Base-by-base conservation (phyloP, 176 grass and related monocot species). In the Luzula sylvatica region DNA sequence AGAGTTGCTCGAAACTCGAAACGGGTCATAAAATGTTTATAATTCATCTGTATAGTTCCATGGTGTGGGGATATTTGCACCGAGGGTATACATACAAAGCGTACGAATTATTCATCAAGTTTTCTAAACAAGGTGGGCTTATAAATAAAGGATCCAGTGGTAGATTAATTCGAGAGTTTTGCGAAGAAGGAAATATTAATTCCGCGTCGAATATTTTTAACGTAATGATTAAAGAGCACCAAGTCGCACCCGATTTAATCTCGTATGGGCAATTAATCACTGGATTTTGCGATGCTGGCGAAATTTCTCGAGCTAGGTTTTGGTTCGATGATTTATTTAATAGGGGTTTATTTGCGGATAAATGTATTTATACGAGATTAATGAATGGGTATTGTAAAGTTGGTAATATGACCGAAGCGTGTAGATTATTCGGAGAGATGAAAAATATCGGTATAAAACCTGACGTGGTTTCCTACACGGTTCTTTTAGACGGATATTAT, bases 331-430 rank as follows among this genome's bases (percentile, higher is more conserved):
- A 72, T 61, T 42, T 66, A 40, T 13, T 54, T 26, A 45, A 28
- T 23, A 32, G 7, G 21, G 75, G 67, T 3, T 38, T 65, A 59
- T 40, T 46, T 18, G 58, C 61, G 26, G 60, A 72, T 67, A 55
- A 58, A n/a, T 14, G 65, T 24, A 61, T 82, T 8, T 94, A 86
- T 57, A 94, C 81, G 27, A 53, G 44, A 25, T 52, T 86, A 52
- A 82, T 94, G 70, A 65, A 65, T 72, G 87, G 87, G 59, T 94
- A 78, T 56, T 82, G 73, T 70, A 86, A 75, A 61, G 42, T 25
- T 32, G 69, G 73, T 24, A 27, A 13, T 27, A 42, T 82, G 39
- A 23, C 56, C 75, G 70, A 81, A 70, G 87, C 77, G 26, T 74
- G 21, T 55, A 19, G 41, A 16, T 74, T 94, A 18, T 86, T 94